A percentile compares a stretch with the other conserved stretches of the same genome.
These are phyloP conservation scores for Flaveria robusta DNA, from an alignment of 129 eudicot species.

Conservation along the genomic window DNA sequence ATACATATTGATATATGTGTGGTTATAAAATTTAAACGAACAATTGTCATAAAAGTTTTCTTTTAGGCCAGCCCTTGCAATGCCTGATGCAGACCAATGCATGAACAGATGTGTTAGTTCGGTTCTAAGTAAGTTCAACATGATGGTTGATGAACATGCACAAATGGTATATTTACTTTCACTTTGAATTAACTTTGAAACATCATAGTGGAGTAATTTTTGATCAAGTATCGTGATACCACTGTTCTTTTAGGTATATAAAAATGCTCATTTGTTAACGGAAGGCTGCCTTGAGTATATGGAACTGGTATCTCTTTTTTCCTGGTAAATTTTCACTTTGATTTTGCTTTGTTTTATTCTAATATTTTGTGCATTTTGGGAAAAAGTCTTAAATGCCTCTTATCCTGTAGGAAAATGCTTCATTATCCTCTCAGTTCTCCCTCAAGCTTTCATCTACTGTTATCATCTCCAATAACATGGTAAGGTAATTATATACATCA, in stretches of 20 bases:
- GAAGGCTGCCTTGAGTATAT: slow-evolving; percentile 39
- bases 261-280: slow-evolving; percentile 43
- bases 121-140: slow-evolving; percentile 48
- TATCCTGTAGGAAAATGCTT: slow-evolving; percentile 54
- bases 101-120: slow-evolving; percentile 41
- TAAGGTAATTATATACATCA: slow-evolving; percentile 33
- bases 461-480: slow-evolving; percentile 73
- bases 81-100: slow-evolving; percentile 38
- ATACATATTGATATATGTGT: slow-evolving; percentile 18
- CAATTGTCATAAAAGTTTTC: slow-evolving; percentile 11
- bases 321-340: slow-evolving; percentile 49
- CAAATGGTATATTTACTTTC: slow-evolving; percentile 52
- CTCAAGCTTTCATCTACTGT: slow-evolving; percentile 63
- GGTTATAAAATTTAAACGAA: slow-evolving; percentile 1
- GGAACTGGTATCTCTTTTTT: slow-evolving; percentile 76
- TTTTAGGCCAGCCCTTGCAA: slow-evolving; percentile 56
- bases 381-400: slow-evolving; percentile 17
- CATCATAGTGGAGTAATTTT: neutral
- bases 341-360: slow-evolving; percentile 13
- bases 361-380: neutral
- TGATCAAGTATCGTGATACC: neutral
- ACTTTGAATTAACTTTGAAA: neutral
- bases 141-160: slow-evolving; percentile 43
- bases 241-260: slow-evolving; percentile 52
- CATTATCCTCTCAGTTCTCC: slow-evolving; percentile 55